A percentile compares a stretch with the other conserved stretches of the same genome.
phyloP scores from a whole-genome alignment of 345 rosid genomes.

The Lumnitzera racemosa region DNA sequence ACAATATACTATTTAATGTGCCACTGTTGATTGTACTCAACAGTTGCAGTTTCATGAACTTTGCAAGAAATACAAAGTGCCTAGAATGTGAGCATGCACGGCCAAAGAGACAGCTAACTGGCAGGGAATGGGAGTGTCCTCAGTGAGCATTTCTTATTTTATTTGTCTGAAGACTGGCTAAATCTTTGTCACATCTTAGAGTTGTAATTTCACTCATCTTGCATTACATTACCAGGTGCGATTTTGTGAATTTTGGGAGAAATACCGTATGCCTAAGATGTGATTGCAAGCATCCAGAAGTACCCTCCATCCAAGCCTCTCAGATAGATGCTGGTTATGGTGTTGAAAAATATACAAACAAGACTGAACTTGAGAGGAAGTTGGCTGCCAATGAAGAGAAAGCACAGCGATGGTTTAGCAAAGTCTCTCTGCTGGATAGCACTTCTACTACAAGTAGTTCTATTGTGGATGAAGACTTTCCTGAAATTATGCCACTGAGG shows the following conservation, averaged over 20 bases:
- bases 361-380: conserved; percentile 39
- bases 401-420: conserved; percentile 69
- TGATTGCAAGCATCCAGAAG: conserved; percentile 70
- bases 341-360: conserved; percentile 21
- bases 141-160: conserved; percentile 52
- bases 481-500: conserved; percentile 87
- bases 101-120: conserved; percentile 75
- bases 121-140: conserved; percentile 98
- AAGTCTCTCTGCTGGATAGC: conserved; percentile 55
- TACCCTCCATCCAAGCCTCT: conserved; percentile 23
- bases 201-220: neutral
- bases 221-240: conserved; percentile 51
- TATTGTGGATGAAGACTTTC: conserved; percentile 78
- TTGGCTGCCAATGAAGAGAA: conserved; percentile 74
- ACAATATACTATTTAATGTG: too few relatives aligned
- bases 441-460: conserved; percentile 41
- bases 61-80: conserved; percentile 81
- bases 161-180: too few relatives aligned
- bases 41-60: conserved; percentile 95
- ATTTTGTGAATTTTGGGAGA: conserved; percentile 69
- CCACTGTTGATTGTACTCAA: conserved; percentile 11
- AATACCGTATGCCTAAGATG: conserved; percentile 86
- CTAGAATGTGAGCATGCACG: conserved; percentile 82
- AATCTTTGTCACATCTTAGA: too few relatives aligned
- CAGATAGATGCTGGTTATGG: conserved; percentile 23